Conservation (phyloP, 352 stramenopile species). For the Pythium pyrilobum region DNA sequence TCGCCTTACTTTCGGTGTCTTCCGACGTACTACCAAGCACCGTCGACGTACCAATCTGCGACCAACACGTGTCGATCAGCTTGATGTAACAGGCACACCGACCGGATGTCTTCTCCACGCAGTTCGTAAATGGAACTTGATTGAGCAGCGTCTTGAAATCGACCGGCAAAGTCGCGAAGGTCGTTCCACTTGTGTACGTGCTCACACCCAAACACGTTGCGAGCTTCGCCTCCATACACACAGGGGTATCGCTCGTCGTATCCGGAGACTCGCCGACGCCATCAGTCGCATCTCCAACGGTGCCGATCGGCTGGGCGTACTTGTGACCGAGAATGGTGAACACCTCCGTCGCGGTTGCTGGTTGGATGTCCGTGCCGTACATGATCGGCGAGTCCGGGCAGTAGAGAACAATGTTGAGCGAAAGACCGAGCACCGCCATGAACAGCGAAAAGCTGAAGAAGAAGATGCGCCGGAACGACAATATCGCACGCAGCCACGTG, state of each 20-base stretch:
- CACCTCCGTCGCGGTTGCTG: slow-evolving; percentile 25
- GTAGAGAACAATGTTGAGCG: slow-evolving; percentile 72
- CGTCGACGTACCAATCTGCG: slow-evolving; percentile 34
- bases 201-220: slow-evolving; percentile 61
- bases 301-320: slow-evolving; percentile 23
- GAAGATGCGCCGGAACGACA: slow-evolving; percentile 82
- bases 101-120: slow-evolving; percentile 46
- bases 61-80: slow-evolving; percentile 58
- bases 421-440: slow-evolving; percentile 50
- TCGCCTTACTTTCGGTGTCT: slow-evolving; percentile 2
- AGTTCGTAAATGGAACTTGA: slow-evolving; percentile 67
- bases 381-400: slow-evolving; percentile 76
- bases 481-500: slow-evolving; percentile 65
- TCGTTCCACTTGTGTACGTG: slow-evolving; percentile 25
- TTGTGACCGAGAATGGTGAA: slow-evolving; percentile 71
- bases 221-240: slow-evolving; percentile 62
- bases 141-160: slow-evolving; percentile 72
- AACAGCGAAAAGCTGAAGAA: slow-evolving; percentile 78
- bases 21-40: neutral
- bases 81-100: slow-evolving; percentile 72
- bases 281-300: slow-evolving; percentile 5
- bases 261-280: too few relatives aligned
- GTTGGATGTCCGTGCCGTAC: slow-evolving; percentile 53
- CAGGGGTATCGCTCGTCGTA: neutral
- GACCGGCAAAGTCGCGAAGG: slow-evolving; percentile 44